Base-by-base conservation (phyloP, 257 asterid genomes). In the Plantago ovata region DNA sequence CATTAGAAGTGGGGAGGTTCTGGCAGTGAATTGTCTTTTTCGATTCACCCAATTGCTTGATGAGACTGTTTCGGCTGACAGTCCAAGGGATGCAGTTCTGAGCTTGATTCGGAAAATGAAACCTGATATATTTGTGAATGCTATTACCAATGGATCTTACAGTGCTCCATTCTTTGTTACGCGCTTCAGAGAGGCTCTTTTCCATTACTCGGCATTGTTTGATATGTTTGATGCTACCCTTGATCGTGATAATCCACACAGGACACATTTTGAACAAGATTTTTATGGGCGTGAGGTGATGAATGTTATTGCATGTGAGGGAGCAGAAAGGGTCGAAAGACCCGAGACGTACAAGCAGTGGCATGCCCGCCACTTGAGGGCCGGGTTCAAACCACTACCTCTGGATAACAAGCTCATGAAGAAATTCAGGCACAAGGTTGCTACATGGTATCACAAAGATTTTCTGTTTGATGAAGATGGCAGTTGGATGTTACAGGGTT, bases 301-400 rank as follows among this genome's bases (percentile, higher is more conserved):
- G 71, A 87, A 90, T 56, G 82, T 83, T 18, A 80, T 90, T 56
- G 95, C 98, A 0, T 90, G 98, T 47, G 98, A 87, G 68, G 98
- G 98, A 33, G 66, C 76, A 1, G 87, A 84, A 71, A 81, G 98
- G 81, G 89, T 90, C 6, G 95, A 72, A 71, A 84, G 98, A 59
- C 96, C 98, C 3, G 98, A 90, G 77, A 84, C 96, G 0, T 84
- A 84, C 77, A 90, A 83, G 84, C 95, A 83, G 55, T 90, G 98
- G 96, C 98, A 90, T 49, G 76, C 54, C 1, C 88, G 98, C 16
- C 81, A 69, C 54, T 36, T 59, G 41, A 77, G 96, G 74, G 94
- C 91, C 18, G 95, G 96, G 39, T 85, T 90, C 76, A 84, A 75
- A 78, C 84, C 82, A 19, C 67, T 87, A 7, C 80, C 89, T 0